Evolutionary conservation across 257 asterid species (phyloP).

Genomic region (Nicotiana noctiflora): DNA sequence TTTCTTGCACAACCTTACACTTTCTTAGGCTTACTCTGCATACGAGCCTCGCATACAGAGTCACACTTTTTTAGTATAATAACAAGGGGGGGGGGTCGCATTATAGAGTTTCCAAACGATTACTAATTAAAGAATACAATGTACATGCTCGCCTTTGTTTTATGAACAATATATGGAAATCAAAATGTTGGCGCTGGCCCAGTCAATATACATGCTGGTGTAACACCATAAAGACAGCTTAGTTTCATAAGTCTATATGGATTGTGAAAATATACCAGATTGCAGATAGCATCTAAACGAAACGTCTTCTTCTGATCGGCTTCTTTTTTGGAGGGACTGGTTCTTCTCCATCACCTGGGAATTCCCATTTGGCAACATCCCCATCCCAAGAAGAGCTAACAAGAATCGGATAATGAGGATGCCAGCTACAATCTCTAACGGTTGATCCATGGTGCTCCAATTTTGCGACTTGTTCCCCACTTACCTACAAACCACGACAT

Average conservation of each 20-base stretch:
- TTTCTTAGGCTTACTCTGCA: neutral
- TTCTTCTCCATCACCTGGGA: conserved; percentile 39
- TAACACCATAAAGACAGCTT: neutral
- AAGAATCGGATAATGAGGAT: conserved; percentile 68
- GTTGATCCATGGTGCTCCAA: conserved; percentile 45
- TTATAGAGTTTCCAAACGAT: neutral
- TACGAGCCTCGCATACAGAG: neutral
- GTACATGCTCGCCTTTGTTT: neutral
- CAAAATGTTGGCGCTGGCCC: neutral
- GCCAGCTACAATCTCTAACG: conserved; percentile 46
- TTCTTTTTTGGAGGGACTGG: conserved; percentile 9
- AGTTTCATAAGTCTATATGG: neutral
- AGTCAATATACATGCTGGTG: neutral
- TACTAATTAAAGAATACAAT: neutral
- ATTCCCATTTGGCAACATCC: conserved; percentile 70
- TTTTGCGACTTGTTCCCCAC: conserved; percentile 57
- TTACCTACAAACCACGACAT: conserved; percentile 34
- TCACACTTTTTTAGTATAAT: neutral
- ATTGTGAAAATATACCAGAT: neutral
- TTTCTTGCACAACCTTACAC: neutral
- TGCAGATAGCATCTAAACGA: neutral
- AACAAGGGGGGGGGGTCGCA: neutral
- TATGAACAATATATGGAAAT: neutral
- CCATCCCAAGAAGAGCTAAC: conserved; percentile 89
- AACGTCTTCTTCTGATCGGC: neutral